These are phyloP conservation scores for Dactylellina haptotyla DNA, from an alignment of 2,329 filamentous ascomycete species.

Conservation along the genomic window DNA sequence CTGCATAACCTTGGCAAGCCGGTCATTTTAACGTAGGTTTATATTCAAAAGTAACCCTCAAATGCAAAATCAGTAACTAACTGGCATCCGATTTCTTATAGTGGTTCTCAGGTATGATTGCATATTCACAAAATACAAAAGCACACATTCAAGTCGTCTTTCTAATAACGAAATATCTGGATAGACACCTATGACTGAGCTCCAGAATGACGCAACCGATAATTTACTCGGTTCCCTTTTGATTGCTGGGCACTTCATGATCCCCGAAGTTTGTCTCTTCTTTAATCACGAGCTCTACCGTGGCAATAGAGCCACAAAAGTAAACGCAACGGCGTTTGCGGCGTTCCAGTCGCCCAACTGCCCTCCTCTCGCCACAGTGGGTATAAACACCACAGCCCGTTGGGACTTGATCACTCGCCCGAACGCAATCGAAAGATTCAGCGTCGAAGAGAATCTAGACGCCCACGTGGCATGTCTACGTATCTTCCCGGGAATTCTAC, in stretches of 20 bases:
- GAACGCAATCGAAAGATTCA: slow-evolving; percentile 77
- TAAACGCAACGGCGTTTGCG: slow-evolving; percentile 84
- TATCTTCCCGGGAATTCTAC: slow-evolving; percentile 90
- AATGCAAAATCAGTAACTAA: slow-evolving; percentile 3
- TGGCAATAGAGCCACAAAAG: slow-evolving; percentile 87
- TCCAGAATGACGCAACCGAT: slow-evolving; percentile 90
- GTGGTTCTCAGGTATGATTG: slow-evolving; percentile 44
- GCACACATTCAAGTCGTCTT: background rate
- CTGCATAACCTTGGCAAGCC: slow-evolving; percentile 89
- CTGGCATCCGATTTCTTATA: slow-evolving; percentile 57
- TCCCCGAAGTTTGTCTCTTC: slow-evolving; percentile 91
- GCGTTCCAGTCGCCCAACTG: slow-evolving; percentile 91
- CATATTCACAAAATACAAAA: background rate
- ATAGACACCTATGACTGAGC: slow-evolving; percentile 85
- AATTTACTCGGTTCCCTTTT: slow-evolving; percentile 89
- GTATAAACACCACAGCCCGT: slow-evolving; percentile 80
- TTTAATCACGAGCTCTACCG: slow-evolving; percentile 92
- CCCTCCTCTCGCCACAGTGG: slow-evolving; percentile 81
- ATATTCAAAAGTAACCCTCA: background rate
- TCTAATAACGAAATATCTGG: slow-evolving; percentile 62
- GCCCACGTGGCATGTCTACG: slow-evolving; percentile 87
- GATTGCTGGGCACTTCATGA: slow-evolving; percentile 89
- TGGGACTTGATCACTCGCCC: slow-evolving; percentile 82
- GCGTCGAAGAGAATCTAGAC: slow-evolving; percentile 79
- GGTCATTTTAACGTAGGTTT: slow-evolving; percentile 75